A percentile compares a stretch with the other conserved stretches of the same genome.
Conservation (phyloP, 768 basidiomycete species). For the Psilocybe cubensis region DNA sequence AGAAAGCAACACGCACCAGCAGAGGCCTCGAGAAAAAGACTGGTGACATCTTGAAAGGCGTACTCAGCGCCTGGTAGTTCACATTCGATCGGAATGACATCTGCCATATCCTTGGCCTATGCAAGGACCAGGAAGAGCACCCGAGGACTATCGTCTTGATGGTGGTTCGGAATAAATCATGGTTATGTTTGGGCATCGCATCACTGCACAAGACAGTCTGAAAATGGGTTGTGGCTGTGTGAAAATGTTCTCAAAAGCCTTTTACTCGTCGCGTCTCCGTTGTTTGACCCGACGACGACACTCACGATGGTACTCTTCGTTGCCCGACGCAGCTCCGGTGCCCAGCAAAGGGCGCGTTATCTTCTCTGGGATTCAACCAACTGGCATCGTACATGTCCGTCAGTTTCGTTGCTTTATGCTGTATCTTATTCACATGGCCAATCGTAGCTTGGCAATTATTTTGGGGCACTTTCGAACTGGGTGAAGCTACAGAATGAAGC, state of each 20-base stretch:
- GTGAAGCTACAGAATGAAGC: slow-evolving; percentile 74
- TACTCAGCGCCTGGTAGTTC: slow-evolving; percentile 58
- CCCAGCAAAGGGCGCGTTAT: slow-evolving; percentile 44
- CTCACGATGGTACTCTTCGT: slow-evolving; percentile 22
- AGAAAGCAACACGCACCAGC: slow-evolving; percentile 47
- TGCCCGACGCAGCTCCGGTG: slow-evolving; percentile 1
- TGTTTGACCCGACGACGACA: slow-evolving; percentile 18
- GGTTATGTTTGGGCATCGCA: slow-evolving; percentile 14
- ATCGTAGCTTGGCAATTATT: slow-evolving; percentile 85
- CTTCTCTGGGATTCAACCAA: slow-evolving; percentile 94
- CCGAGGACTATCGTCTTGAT: slow-evolving; percentile 1
- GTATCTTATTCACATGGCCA: not conserved
- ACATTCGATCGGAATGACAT: slow-evolving; percentile 17
- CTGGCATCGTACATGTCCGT: slow-evolving; percentile 86
- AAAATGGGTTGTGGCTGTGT: slow-evolving; percentile 37
- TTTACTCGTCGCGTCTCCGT: slow-evolving; percentile 7
- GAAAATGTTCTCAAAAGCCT: slow-evolving; percentile 20
- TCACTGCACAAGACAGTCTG: slow-evolving; percentile 9
- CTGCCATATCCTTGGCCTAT: slow-evolving; percentile 15
- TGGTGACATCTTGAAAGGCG: slow-evolving; percentile 66
- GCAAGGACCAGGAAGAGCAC: slow-evolving; percentile 5
- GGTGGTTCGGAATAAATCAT: slow-evolving; percentile 23
- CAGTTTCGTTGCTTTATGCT: not conserved
- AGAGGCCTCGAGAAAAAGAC: slow-evolving; percentile 60
- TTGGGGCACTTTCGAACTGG: slow-evolving; percentile 92